Percentiles rank a stretch among this genome's conserved stretches.
Evolutionary conservation across 345 rosid species (phyloP).

Genomic region (Eucalyptus pumila): DNA sequence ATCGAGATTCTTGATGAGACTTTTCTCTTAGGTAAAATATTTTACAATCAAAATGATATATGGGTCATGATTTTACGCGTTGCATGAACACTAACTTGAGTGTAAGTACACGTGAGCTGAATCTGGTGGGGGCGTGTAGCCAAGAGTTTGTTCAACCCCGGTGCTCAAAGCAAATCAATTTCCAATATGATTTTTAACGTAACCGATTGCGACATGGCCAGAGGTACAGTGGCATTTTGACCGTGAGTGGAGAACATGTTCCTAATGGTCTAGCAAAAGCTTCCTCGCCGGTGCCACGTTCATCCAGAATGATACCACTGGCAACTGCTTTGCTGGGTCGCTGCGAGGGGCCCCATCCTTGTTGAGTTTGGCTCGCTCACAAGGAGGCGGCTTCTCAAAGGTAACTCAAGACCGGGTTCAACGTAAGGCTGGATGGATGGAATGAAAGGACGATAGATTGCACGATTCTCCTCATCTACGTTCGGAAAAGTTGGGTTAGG

Average conservation of each 20-base stretch:
- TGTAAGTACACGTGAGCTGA: not conserved
- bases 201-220: not conserved
- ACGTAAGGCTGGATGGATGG: not conserved
- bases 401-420: not conserved
- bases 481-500: not conserved
- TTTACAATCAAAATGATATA: not conserved
- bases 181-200: not conserved
- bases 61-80: not conserved
- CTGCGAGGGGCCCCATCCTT: not conserved
- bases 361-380: not conserved
- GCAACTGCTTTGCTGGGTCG: not conserved
- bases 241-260: not conserved
- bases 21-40: not conserved
- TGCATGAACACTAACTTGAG: not conserved
- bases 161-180: not conserved
- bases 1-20: not conserved
- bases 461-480: not conserved
- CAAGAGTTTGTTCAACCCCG: not conserved
- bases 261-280: not conserved
- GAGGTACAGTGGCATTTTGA: not conserved
- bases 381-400: not conserved
- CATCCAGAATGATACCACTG: not conserved
- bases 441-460: not conserved
- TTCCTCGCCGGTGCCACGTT: not conserved
- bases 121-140: not conserved